Evolutionary conservation across 257 asterid genomes (phyloP).

Genomic region (Sherardia arvensis): DNA sequence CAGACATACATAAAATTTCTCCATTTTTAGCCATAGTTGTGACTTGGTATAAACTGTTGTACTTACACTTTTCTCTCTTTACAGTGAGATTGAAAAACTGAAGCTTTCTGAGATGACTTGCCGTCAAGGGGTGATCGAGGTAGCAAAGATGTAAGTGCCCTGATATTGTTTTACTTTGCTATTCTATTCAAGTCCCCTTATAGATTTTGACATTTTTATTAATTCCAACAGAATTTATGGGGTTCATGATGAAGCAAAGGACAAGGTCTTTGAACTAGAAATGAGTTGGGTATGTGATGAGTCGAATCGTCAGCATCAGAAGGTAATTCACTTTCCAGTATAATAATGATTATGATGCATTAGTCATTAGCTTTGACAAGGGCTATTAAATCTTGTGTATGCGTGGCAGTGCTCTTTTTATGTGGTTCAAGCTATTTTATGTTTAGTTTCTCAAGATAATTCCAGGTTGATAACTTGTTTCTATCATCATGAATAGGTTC

Average conservation of each 20-base stretch:
- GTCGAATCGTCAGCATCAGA: conserved; percentile 85
- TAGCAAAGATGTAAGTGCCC: conserved; percentile 79
- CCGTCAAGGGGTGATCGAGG: conserved; percentile 88
- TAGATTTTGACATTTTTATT: conserved; percentile 9
- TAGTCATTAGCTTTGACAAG: no score
- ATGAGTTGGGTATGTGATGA: conserved; percentile 99
- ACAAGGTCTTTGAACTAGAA: conserved; percentile 95
- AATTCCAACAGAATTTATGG: conserved; percentile 62
- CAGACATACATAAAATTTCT: background rate
- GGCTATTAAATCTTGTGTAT: no score
- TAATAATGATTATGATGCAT: no score
- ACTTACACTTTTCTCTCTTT: background rate
- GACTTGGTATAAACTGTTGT: background rate
- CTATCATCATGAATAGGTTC: conserved; percentile 41
- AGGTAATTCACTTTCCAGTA: conserved; percentile 33
- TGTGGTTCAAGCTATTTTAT: no score
- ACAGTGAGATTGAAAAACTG: conserved; percentile 84
- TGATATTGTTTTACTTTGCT: conserved; percentile 7
- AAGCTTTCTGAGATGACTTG: conserved; percentile 95
- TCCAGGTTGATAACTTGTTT: background rate
- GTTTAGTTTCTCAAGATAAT: background rate
- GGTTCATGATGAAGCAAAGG: conserved; percentile 95
- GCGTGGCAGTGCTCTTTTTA: no score
- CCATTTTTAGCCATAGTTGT: background rate
- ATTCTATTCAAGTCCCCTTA: background rate